These are phyloP conservation scores for Zizania palustris DNA, from an alignment of 202 grass and related monocot species.

Conservation along the genomic window DNA sequence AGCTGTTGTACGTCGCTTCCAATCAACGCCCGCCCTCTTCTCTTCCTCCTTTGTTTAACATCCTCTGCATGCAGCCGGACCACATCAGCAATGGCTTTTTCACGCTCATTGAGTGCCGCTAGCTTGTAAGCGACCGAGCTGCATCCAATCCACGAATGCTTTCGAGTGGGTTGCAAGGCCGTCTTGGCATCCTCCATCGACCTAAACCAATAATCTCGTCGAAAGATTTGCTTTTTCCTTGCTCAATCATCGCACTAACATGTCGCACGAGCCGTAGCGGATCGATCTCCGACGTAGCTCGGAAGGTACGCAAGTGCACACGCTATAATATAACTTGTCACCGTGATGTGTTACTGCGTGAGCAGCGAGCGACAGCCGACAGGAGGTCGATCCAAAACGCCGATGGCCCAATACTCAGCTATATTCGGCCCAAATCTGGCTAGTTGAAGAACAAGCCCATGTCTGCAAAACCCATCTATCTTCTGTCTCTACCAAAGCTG, in stretches of 20 bases:
- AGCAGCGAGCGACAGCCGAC: neutral
- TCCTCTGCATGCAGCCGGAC: neutral
- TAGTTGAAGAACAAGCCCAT: too few relatives aligned
- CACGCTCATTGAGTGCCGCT: neutral
- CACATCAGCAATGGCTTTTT: neutral
- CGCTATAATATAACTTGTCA: neutral
- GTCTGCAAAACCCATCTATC: too few relatives aligned
- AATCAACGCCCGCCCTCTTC: conserved; percentile 45
- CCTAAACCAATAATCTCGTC: neutral
- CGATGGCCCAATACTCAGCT: too few relatives aligned
- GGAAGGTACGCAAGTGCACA: neutral
- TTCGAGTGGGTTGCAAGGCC: conserved; percentile 38
- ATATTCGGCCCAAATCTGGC: too few relatives aligned
- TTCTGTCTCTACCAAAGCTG: too few relatives aligned
- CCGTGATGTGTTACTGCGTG: neutral
- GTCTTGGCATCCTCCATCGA: neutral
- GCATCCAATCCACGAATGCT: neutral
- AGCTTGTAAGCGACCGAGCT: conserved; percentile 23
- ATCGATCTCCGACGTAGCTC: neutral
- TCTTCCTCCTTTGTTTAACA: neutral
- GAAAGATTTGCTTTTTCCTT: neutral
- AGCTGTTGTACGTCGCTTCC: conserved; percentile 54
- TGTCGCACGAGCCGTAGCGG: too few relatives aligned
- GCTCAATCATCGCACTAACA: neutral
- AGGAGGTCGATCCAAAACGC: too few relatives aligned